Evolutionary conservation across 1,139 yeast genomes (phyloP).

Genomic region (Debaryomyces sp.): DNA sequence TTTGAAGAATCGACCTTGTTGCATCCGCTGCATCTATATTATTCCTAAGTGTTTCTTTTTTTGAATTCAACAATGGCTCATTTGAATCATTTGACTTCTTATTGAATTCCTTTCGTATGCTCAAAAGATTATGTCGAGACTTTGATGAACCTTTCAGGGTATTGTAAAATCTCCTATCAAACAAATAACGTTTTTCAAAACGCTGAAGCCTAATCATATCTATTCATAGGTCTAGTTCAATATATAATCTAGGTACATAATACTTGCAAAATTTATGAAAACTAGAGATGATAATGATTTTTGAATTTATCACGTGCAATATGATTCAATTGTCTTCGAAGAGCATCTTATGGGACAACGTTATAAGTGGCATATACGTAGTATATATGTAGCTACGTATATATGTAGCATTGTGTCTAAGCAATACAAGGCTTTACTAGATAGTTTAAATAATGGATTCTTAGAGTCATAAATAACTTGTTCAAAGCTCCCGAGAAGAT

Average conservation of each 20-base stretch:
- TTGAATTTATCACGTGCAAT: not conserved
- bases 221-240: not conserved
- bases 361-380: not conserved
- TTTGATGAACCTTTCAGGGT: not conserved
- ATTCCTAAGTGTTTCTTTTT: not conserved
- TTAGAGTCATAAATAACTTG: too few relatives aligned
- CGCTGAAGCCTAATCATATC: constrained; percentile 1
- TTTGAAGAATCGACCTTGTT: constrained; percentile 7
- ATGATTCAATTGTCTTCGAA: not conserved
- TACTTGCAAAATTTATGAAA: not conserved
- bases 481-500: too few relatives aligned
- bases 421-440: too few relatives aligned
- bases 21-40: not conserved
- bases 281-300: not conserved
- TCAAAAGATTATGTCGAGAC: not conserved
- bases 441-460: too few relatives aligned
- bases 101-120: not conserved
- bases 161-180: not conserved
- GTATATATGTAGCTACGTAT: too few relatives aligned
- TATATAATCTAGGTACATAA: not conserved
- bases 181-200: not conserved
- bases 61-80: not conserved
- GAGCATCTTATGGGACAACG: not conserved
- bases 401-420: too few relatives aligned
- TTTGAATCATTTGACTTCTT: not conserved